Evolutionary conservation across 2,329 filamentous ascomycete species (phyloP), one percentile per base, ranked within the genome.

Genomic region (Claviceps quebecensis): DNA sequence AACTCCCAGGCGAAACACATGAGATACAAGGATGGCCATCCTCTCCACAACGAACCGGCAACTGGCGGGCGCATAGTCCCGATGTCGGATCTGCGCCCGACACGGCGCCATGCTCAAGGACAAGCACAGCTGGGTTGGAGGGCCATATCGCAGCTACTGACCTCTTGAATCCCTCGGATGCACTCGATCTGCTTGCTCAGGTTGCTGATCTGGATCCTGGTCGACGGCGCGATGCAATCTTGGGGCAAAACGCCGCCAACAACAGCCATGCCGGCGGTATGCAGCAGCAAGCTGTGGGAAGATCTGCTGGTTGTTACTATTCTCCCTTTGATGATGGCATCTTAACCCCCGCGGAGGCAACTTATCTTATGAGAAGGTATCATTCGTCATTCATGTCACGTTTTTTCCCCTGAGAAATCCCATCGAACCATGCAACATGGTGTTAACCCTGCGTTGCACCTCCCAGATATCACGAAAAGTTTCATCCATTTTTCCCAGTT

Each of bases 401-500:
- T 11, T 34, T 29, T 34, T 34, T 34, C 4, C 4, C 9, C 29
- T 34, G 29, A 34, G 29, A 34, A 34, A 34, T 11, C 9, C 9
- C 29, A 34, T 34, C 29, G 29, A 34, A 34, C 9, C 29, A 34
- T 34, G 29, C 29, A 44, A 44, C 14, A 44, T 17, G 8, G 16
- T 40, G 17, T 40, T 48, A 22, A 50, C 22, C 4, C 17, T 2
- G 6, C 4, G 16, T 11, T 22, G 40, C 5, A 34, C 7, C 16
- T 19, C 68, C 40, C 34, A 78, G 80, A 29, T 86, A 83, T 57
- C 78, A 77, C 51, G 70, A 80, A 52, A 73, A 80, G 54, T 86
- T 83, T 56, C 83, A 87, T 58, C 79, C 80, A 0, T 86, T 82
- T 66, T 84, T 85, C 52, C 83, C 84, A 0, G 68, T 87, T 26